Base-by-base conservation (phyloP, 2,329 filamentous ascomycete species). In the Colletotrichum sp. region DNA sequence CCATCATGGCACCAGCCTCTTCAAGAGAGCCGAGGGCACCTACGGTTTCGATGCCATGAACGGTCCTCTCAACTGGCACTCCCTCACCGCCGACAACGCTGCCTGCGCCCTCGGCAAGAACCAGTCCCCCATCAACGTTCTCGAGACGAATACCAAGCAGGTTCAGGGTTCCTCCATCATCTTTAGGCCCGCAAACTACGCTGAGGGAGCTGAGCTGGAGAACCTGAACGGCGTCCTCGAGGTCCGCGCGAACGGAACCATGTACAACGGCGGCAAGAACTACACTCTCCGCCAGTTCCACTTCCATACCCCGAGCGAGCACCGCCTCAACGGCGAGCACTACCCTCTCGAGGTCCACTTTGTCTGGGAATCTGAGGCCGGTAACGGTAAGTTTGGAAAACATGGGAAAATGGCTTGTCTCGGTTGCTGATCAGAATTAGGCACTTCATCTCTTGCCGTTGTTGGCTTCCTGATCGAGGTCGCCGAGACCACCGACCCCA, bases 261-360 rank as follows among this genome's bases (percentile, higher is more conserved):
- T 90, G 8, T 82, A 78, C 0, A 81, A 88, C 30, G 83, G 79
- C 2, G 85, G 83, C 44, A 81, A 81, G 24, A 80, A 84, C 15
- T 91, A 87, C 81, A 80, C 78, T 0, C 83, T 92, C 16, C 83
- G 83, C 59, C 90, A 92, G 78, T 92, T 92, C 83, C 91, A 92
- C 82, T 90, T 92, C 83, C 91, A 92, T 80, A 89, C 89, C 0
- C 90, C 91, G 0, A 89, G 89, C 60, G 91, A 93, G 84, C 91
- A 93, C 79, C 86, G 88, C 64, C 84, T 92, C 81, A 78, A 86
- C 80, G 81, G 86, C 8, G 83, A 85, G 75, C 80, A 84, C 78
- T 87, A 81, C 72, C 83, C 85, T 13, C 78, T 86, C 68, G 86
- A 87, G 77, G 83, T 85, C n/a, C 86, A 87, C 78, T 86, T 87